Conservation (phyloP, 1,139 yeast genomes). For the Candida pseudocylindracea region DNA sequence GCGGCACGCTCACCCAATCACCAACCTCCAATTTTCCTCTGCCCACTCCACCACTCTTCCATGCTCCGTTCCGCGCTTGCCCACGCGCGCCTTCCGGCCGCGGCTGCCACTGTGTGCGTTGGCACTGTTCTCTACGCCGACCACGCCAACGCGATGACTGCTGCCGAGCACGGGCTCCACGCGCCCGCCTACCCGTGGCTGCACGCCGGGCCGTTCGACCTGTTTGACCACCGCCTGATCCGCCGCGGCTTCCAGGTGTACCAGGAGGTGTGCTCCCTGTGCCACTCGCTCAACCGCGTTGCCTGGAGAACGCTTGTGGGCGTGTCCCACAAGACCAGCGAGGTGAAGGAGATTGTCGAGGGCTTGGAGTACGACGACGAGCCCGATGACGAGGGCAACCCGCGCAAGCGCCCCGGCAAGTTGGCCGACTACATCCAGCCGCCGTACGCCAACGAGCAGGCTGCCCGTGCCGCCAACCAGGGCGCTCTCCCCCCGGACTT, state of each 20-base stretch:
- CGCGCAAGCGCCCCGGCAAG: constrained; percentile 97
- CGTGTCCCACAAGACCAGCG: constrained; percentile 80
- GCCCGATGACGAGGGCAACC: constrained; percentile 98
- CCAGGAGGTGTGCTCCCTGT: constrained; percentile 97
- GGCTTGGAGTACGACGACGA: constrained; percentile 97
- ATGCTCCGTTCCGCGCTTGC: no score
- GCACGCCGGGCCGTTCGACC: constrained; percentile 75
- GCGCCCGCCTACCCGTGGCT: constrained; percentile 90
- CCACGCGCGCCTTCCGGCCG: no score
- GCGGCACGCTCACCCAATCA: no score
- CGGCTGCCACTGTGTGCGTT: no score
- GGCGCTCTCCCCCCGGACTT: constrained; percentile 99
- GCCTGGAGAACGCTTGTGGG: constrained; percentile 99
- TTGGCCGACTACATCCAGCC: constrained; percentile 88
- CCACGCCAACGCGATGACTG: constrained; percentile 91
- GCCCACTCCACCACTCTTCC: no score
- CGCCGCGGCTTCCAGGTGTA: constrained; percentile 99
- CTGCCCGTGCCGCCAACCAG: constrained; percentile 98
- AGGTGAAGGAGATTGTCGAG: constrained; percentile 87
- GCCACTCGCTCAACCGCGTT: constrained; percentile 91
- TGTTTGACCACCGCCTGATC: constrained; percentile 90
- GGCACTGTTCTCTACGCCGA: constrained; percentile 42
- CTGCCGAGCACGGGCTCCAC: constrained; percentile 97
- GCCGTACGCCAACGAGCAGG: constrained; percentile 95
- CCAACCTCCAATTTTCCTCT: no score